Conservation (phyloP, 805 yeast genomes). For the Metschnikowia sp. region DNA sequence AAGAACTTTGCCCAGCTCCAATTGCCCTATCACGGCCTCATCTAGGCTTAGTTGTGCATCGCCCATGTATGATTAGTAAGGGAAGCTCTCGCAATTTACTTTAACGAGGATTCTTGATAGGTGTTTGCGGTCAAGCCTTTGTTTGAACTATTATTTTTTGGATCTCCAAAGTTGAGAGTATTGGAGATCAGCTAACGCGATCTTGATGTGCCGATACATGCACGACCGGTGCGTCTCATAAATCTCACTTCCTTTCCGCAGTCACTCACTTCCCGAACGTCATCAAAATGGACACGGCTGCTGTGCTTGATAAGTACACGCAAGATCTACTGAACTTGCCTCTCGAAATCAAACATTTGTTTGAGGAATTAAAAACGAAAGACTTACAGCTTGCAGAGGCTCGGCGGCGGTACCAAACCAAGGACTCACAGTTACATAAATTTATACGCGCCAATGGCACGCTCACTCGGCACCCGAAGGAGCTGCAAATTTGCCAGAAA, state of each 20-base stretch:
- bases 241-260: neutral
- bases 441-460: conserved; percentile 82
- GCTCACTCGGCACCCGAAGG: conserved; percentile 76
- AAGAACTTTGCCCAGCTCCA: conserved; percentile 2
- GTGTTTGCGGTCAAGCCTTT: neutral
- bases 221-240: neutral
- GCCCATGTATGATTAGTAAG: neutral
- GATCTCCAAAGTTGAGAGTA: neutral
- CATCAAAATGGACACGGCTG: conserved; percentile 79
- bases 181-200: neutral
- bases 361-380: conserved; percentile 72
- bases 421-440: conserved; percentile 80
- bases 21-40: neutral
- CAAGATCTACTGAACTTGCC: conserved; percentile 81
- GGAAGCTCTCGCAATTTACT: neutral
- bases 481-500: conserved; percentile 58
- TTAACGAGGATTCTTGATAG: neutral
- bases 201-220: conserved; percentile 5
- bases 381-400: conserved; percentile 67
- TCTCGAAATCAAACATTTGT: conserved; percentile 73
- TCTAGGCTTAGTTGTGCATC: neutral
- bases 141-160: neutral
- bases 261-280: neutral
- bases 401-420: conserved; percentile 60
- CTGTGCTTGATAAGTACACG: conserved; percentile 47